Evolutionary conservation across 2,329 filamentous ascomycete species (phyloP).

Genomic region (Colletotrichum neosansevieriae): DNA sequence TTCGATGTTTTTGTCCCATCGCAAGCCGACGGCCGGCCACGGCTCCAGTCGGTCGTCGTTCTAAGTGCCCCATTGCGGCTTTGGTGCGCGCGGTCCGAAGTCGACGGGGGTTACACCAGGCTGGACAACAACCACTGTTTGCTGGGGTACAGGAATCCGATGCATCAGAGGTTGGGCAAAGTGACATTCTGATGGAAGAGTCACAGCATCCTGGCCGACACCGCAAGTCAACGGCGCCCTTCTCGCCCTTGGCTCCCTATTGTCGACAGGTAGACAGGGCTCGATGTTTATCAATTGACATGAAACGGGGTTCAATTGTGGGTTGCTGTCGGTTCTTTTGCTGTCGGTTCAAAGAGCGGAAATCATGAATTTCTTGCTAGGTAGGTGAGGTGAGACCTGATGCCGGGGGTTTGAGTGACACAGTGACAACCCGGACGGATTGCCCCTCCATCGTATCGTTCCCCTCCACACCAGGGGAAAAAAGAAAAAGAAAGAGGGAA

Average conservation of each 20-base stretch:
- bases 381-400: background rate
- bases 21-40: slow-evolving; percentile 38
- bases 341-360: background rate
- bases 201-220: slow-evolving; percentile 18
- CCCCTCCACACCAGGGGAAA: too few relatives aligned
- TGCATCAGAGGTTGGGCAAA: too few relatives aligned
- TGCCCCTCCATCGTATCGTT: background rate
- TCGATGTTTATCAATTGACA: slow-evolving; percentile 9
- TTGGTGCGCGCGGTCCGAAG: slow-evolving; percentile 39
- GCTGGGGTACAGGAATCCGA: background rate
- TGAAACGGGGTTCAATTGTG: background rate
- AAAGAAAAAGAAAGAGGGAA: background rate
- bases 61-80: slow-evolving; percentile 37
- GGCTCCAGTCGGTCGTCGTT: slow-evolving; percentile 39
- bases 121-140: background rate
- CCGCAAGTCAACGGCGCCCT: slow-evolving; percentile 31
- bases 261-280: slow-evolving; percentile 21
- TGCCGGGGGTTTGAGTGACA: background rate
- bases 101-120: slow-evolving; percentile 10
- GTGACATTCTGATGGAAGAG: background rate
- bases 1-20: slow-evolving; percentile 36
- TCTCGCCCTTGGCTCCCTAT: slow-evolving; percentile 21
- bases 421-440: background rate
- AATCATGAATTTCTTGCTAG: background rate
- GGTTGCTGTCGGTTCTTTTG: too few relatives aligned